Evolutionary conservation across 2,329 filamentous ascomycete genomes (phyloP).

Genomic region (Arachnomyces sp.): DNA sequence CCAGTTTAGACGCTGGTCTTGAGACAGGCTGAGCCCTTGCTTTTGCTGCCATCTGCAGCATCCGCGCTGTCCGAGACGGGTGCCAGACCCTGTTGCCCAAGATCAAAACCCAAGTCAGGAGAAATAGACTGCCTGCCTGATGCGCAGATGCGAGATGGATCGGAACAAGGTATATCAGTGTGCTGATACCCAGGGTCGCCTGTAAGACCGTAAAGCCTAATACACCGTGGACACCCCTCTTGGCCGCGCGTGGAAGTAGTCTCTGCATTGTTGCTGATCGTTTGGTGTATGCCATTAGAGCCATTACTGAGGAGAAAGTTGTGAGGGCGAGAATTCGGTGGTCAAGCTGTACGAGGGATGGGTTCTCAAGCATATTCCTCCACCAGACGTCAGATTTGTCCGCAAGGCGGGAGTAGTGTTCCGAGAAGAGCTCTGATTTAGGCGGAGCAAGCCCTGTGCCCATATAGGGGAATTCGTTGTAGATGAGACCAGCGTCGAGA

Average conservation of each 20-base stretch:
- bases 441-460: conserved; percentile 75
- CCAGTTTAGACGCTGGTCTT: conserved; percentile 16
- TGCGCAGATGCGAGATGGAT: conserved; percentile 80
- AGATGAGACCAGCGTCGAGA: conserved; percentile 91
- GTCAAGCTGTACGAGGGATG: conserved; percentile 87
- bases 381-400: conserved; percentile 83
- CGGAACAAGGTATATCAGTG: conserved; percentile 88
- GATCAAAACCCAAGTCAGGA: conserved; percentile 74
- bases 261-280: conserved; percentile 56
- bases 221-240: conserved; percentile 65
- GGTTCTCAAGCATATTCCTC: conserved; percentile 97
- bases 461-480: conserved; percentile 98
- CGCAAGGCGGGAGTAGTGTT: conserved; percentile 71
- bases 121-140: conserved; percentile 78
- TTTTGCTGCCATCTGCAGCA: conserved; percentile 45
- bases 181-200: conserved; percentile 78
- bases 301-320: conserved; percentile 72
- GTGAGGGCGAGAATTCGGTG: conserved; percentile 87
- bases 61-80: conserved; percentile 54
- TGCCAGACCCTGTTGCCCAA: conserved; percentile 70
- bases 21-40: conserved; percentile 10
- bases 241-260: conserved; percentile 47
- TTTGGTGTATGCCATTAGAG: conserved; percentile 72
- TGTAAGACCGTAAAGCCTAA: conserved; percentile 77
- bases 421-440: conserved; percentile 70